These are phyloP conservation scores for Conticribra weissflogii DNA, from an alignment of 108 stramenopile species.

Conservation along the genomic window DNA sequence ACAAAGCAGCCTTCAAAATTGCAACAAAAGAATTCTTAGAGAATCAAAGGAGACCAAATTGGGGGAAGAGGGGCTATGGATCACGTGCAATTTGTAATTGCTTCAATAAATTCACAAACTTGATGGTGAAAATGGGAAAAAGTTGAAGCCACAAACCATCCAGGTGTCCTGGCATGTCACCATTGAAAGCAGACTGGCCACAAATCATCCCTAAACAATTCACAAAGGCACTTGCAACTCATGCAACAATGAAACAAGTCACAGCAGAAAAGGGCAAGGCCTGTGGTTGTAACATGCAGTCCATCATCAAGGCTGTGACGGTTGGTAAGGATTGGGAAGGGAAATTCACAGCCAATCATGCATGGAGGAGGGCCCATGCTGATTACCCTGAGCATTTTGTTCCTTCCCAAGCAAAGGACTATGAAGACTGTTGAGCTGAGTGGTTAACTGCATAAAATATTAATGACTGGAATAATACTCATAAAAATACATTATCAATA, in stretches of 20 bases:
- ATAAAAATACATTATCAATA: background rate
- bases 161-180: too few relatives aligned
- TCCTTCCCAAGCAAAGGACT: background rate
- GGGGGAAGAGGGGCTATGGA: too few relatives aligned
- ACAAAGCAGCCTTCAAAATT: too few relatives aligned
- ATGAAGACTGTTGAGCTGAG: constrained; percentile 9
- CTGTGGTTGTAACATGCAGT: background rate
- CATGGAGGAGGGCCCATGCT: background rate
- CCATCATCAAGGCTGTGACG: background rate
- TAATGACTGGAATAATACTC: background rate
- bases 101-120: too few relatives aligned
- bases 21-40: too few relatives aligned
- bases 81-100: too few relatives aligned
- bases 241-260: background rate
- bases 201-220: background rate
- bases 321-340: background rate
- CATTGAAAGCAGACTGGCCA: background rate
- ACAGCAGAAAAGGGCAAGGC: background rate
- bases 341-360: background rate
- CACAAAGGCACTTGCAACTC: background rate
- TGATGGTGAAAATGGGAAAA: too few relatives aligned
- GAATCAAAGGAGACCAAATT: too few relatives aligned
- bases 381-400: background rate
- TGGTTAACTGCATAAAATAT: constrained; percentile 6
- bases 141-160: too few relatives aligned